Evolutionary conservation across 805 yeast genomes (phyloP), one percentile per base, ranked within the genome.

Genomic region (Teunomyces pallodes): DNA sequence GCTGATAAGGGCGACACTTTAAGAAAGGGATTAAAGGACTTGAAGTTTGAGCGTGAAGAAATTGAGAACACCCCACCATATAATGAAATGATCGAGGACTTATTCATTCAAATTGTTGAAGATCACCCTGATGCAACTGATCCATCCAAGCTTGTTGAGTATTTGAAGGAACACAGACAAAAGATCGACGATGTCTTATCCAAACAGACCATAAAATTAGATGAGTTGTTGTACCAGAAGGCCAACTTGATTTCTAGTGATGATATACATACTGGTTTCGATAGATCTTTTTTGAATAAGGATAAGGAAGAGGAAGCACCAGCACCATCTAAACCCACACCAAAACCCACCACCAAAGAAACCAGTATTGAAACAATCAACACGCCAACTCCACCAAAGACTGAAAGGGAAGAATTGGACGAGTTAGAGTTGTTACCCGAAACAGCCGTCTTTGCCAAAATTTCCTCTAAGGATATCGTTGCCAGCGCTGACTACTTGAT

Each of bases 241-340:
- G 74, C 82, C 9, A 61, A 74, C 42, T 86, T 88, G 62, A 91
- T 94, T 54, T 84, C 95, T 2, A 84, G 94, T 45, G 98, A 91
- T 12, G 99, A 92, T 67, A 78, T 90, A 36, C 94, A 83, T 56
- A 90, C 94, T 10, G 98, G 97, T 0, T 94, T 89, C 74, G 96
- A 92, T 62, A 81, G 87, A 38, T 86, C 96, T 0, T 81, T 88
- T 55, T 65, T 90, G 61, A 89, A 90, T 65, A 86, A 83, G 55
- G 71, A 67, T n/a, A 58, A 60, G 4, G 69, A 55, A 13, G 66
- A 57, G 36, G 49, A 62, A 9, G 54, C 42, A 24, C 46, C 16
- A 10, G 38, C 8, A 40, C 26, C 29, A 3, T 46, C 66, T 13
- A 54, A 59, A 17, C 44, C 66, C n/a, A 59, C 63, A 20, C 10